Base-by-base conservation (phyloP, 2,329 filamentous ascomycete species). In the Mycocentrospora acerina region DNA sequence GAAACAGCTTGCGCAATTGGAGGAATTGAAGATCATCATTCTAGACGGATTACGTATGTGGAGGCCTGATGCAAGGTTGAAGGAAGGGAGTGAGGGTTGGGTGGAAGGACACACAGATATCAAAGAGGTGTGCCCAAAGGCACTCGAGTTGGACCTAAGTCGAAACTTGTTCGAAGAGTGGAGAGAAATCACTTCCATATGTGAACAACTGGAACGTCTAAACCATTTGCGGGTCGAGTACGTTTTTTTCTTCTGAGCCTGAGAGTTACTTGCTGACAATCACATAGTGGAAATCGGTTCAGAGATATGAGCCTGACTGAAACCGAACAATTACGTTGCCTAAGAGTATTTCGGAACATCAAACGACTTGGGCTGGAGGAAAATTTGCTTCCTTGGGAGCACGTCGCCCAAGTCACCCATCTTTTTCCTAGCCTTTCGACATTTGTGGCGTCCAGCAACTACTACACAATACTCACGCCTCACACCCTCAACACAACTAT, bases 81-180 rank as follows among this genome's bases (percentile, higher is more conserved):
- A 37, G 33, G 34, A 43, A 3, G 25, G n/a, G 46, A 57, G 37
- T 48, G 24, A 16, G 12, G 53, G 28, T 44, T 62, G 55, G 58
- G 52, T 42, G 7, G 45, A 55, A 30, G 66, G 62, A 14, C 51
- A 66, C 17, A 52, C 48, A 28, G 70, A 81, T 53, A 83, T 95
- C 35, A 62, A 58, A 22, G 59, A 68, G 13, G 71, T 73, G 3
- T 82, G 78, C 57, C 76, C 79, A 0, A 80, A 78, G 35, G 76
- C 81, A 28, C 72, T 77, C 1, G 88, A 95, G 59, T 73, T 97
- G 30, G 90, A 96, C 60, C 66, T 98, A 28, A 90, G 90, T 59
- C 80, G 88, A 34, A 97, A 95, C 62, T 66, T 95, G 24, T 82
- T 97, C 55, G 81, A 83, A 38, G 71, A 70, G 9, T 79, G 90